Percentiles rank a stretch among this genome's conserved stretches.
These are phyloP conservation scores for Fagus crenata DNA, from an alignment of 306 rosid genomes.

Conservation along the genomic window DNA sequence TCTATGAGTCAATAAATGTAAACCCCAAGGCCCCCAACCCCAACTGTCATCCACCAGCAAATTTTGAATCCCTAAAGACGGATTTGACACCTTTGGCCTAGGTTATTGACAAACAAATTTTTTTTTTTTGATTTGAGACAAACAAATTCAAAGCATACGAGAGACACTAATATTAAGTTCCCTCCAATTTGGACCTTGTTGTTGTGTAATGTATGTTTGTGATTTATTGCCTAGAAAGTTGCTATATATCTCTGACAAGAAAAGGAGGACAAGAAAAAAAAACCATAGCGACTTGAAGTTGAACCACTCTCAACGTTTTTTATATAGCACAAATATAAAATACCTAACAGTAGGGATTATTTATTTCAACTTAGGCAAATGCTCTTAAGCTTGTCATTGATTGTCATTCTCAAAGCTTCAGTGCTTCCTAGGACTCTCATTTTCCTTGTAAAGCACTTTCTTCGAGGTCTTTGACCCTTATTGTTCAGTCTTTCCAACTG, in stretches of 20 bases:
- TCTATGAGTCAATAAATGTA: constrained; percentile 23
- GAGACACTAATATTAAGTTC: constrained; percentile 7
- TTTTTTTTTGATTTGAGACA: neutral
- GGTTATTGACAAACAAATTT: neutral
- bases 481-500: neutral
- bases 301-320: neutral
- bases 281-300: too few relatives aligned
- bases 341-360: neutral
- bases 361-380: neutral
- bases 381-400: neutral
- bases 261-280: too few relatives aligned
- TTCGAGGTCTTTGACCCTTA: neutral
- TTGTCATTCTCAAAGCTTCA: neutral
- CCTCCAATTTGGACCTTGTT: neutral
- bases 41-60: constrained; percentile 38
- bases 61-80: constrained; percentile 5
- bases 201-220: neutral
- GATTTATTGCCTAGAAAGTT: too few relatives aligned
- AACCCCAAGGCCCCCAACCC: constrained; percentile 28
- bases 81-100: constrained; percentile 1
- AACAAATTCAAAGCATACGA: neutral
- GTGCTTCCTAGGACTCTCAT: too few relatives aligned
- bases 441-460: neutral
- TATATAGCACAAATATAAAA: neutral
- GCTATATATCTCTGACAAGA: too few relatives aligned